phyloP scores from a whole-genome alignment of 148 eudicot genomes.

The Simmondsia chinensis region DNA sequence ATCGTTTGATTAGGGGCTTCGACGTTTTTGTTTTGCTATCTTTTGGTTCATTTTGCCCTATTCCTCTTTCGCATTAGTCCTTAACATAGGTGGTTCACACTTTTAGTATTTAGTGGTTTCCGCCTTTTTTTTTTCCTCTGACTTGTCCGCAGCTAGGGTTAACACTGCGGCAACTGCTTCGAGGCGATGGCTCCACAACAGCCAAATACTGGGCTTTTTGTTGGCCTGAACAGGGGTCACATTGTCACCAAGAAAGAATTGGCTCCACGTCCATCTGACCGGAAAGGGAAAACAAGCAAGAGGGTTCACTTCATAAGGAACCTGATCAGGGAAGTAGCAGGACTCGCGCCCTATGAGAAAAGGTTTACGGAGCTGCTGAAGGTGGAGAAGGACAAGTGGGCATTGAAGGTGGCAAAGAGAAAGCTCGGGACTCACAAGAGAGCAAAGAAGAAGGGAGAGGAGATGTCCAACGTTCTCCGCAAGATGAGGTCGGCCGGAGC shows the following conservation, averaged over 20 bases:
- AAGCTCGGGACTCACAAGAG: no score
- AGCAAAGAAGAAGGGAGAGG: constrained; percentile 30
- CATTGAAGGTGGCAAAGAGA: constrained; percentile 23
- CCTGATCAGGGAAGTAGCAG: constrained; percentile 15
- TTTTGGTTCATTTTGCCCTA: no score
- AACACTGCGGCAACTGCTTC: no score
- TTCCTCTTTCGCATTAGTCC: no score
- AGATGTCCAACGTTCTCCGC: constrained; percentile 27
- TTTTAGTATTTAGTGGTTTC: no score
- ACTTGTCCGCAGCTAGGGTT: no score
- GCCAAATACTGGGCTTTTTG: constrained; percentile 12
- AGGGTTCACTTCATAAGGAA: constrained; percentile 11
- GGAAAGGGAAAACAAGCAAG: constrained; percentile 19
- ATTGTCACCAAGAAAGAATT: constrained; percentile 12
- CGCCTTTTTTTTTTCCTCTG: no score
- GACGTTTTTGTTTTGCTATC: no score
- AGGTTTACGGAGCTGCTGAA: constrained; percentile 15
- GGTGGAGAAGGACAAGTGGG: constrained; percentile 24
- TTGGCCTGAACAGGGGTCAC: constrained; percentile 17
- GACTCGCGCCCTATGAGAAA: constrained; percentile 13
- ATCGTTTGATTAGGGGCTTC: no score
- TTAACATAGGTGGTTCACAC: no score
- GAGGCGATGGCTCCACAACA: constrained; percentile 13
- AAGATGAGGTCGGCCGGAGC: constrained; percentile 14
- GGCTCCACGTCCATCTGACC: constrained; percentile 9